Base-by-base conservation (phyloP, 805 yeast genomes). In the Komagataella populi region DNA sequence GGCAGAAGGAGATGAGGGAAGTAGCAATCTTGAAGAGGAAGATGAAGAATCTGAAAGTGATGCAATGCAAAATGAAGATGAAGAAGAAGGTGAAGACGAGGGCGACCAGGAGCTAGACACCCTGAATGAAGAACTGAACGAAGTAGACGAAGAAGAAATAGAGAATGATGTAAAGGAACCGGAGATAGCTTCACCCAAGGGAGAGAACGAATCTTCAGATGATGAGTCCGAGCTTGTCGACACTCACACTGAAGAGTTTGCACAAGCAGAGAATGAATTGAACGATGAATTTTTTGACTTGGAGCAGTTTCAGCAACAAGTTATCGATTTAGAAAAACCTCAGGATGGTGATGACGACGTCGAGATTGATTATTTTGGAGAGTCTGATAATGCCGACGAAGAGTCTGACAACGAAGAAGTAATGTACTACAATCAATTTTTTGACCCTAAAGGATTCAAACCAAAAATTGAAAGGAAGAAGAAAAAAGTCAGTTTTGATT, bases 271-370 rank as follows among this genome's bases (percentile, higher is more conserved):
- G 2, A 77, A 74, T 59, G 91, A 89, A 1, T 71, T 90, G 30
- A 86, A 90, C 61, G 95, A 87, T 59, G 87, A 81, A 6, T 83
- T 89, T 57, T 91, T 91, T 62, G 81, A 87, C 54, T 78, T 91
- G 46, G 95, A 88, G 56, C 86, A 84, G 51, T 91, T 86, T 70
- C 87, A 84, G 66, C 78, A 75, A 60, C 88, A 82, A 62, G 79
- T 81, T n/a, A 60, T 85, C 46, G 84, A 77, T 3, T 73, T 80
- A 58, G 91, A 84, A 55, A 63, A 71, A 12, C 68, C 66, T 36
- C 73, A 72, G 47, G 76, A 73, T 44, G 71, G 72, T 14, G 66
- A 74, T 45, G 72, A 67, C 23, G 80, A 73, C 6, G 86, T 79
- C 44, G 74, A 70, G 12, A 64, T 76, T 54, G 81, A 77, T 56